These are phyloP conservation scores for Albatrellus sp. DNA, from an alignment of 1,284 basidiomycete genomes.

Conservation along the genomic window DNA sequence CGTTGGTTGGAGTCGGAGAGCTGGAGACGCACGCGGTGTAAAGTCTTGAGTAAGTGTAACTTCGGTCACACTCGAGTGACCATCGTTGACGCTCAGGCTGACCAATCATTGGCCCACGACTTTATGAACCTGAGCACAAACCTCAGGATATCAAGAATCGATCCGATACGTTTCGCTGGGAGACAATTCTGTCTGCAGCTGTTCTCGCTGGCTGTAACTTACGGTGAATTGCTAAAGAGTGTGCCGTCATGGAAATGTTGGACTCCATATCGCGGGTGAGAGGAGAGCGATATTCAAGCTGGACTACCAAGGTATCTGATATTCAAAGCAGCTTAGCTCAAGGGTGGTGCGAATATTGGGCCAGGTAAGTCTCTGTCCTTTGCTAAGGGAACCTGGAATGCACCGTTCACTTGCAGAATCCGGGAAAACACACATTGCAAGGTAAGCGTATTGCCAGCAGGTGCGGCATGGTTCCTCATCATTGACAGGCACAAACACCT, in stretches of 20 bases:
- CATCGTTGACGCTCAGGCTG: no score
- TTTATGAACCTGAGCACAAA: no score
- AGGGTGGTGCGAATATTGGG: conserved; percentile 56
- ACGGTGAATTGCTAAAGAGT: neutral
- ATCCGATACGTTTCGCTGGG: no score
- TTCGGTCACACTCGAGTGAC: no score
- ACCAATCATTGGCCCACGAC: no score
- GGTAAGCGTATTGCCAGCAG: conserved; percentile 27
- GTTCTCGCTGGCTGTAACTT: neutral
- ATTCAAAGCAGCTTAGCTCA: conserved; percentile 38
- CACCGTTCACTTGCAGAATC: conserved; percentile 43
- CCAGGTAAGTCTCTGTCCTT: conserved; percentile 33
- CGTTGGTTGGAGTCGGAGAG: neutral
- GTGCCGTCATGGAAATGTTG: conserved; percentile 5
- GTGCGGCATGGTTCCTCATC: neutral
- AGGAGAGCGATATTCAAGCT: neutral
- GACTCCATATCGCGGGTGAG: conserved; percentile 7
- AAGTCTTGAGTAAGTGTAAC: neutral
- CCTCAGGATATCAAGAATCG: no score
- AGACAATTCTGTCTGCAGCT: no score
- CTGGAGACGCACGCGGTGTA: neutral
- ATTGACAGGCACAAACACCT: conserved; percentile 79
- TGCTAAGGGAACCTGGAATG: neutral
- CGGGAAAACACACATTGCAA: conserved; percentile 85
- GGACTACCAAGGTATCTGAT: neutral